Evolutionary conservation across 2,329 filamentous ascomycete genomes (phyloP).

Genomic region (Penicillium sp.): DNA sequence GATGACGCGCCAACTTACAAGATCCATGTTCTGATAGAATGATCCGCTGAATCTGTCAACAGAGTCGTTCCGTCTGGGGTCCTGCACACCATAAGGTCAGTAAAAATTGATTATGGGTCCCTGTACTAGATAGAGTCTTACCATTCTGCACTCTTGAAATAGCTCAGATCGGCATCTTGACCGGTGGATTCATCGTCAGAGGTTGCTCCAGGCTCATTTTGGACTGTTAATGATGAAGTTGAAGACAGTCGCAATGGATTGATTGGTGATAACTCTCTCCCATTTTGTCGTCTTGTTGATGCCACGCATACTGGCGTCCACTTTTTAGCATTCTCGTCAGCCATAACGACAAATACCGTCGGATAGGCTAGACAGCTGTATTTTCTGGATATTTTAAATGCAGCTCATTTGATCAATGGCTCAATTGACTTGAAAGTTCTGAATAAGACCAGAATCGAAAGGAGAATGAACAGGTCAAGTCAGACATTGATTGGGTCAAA

Average conservation of each 20-base stretch:
- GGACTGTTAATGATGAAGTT: not conserved
- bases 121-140: constrained; percentile 19
- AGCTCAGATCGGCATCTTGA: constrained; percentile 23
- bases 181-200: too few relatives aligned
- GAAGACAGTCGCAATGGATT: not conserved
- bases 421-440: not conserved
- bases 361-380: too few relatives aligned
- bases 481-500: not conserved
- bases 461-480: not conserved
- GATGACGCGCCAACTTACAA: constrained; percentile 40
- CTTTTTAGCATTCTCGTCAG: not conserved
- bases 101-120: not conserved
- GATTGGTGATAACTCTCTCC: not conserved
- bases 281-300: constrained; percentile 21
- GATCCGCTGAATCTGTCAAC: constrained; percentile 54
- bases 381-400: not conserved
- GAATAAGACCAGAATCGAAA: not conserved
- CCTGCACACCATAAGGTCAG: constrained; percentile 31
- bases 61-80: constrained; percentile 59
- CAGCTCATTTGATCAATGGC: not conserved
- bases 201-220: not conserved
- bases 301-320: constrained; percentile 31
- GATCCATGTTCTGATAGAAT: constrained; percentile 55
- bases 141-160: constrained; percentile 51
- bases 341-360: constrained; percentile 9